Evolutionary conservation across 2,329 filamentous ascomycete species (phyloP), one percentile per base, ranked within the genome.

Genomic region (Fusarium nurragi): DNA sequence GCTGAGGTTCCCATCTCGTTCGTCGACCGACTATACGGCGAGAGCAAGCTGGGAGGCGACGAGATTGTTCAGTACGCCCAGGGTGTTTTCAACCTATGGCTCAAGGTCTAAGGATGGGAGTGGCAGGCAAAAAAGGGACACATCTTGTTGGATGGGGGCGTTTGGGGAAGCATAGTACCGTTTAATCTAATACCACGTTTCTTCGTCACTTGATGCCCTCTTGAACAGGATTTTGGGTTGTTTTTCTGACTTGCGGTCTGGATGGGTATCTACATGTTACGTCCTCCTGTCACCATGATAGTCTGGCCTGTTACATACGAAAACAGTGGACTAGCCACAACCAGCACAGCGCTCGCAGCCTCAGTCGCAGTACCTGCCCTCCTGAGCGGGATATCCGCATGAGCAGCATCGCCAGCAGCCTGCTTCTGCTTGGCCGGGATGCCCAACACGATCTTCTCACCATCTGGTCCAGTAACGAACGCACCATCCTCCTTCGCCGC

Each of bases 1-100:
- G 92, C 92, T 16, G 95, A 99, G 84, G 94, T 97, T 61, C 95
- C 95, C 13, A 99, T 99, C 70, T 92, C 88, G 22, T 99, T 99
- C 77, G 95, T 98, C 37, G 96, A 99, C 78, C 88, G 95, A 55
- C 79, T 99, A 43, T 99, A 97, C 76, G 95, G 95, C 28, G 94
- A 97, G 82, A 93, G 90, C 76, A 99, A 98, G 84, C 84, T 99
- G 50, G 94, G 94, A 22, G 93, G 92, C 1, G 90, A 94, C 74
- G 95, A 99, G 84, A 97, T 99, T 79, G 92, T 96, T 54, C 92
- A 97, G 79, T 99, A 98, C 78, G 89, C 93, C 48, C 97, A 97
- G 83, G 92, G 91, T 4, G 90, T 95, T 34, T 77, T 94, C 65
- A 87, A 80, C 64, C 78, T 95, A 71, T 95, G 91, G 91, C 79